Conservation (phyloP, 106 monocot genomes). For the Chionographis japonica region DNA sequence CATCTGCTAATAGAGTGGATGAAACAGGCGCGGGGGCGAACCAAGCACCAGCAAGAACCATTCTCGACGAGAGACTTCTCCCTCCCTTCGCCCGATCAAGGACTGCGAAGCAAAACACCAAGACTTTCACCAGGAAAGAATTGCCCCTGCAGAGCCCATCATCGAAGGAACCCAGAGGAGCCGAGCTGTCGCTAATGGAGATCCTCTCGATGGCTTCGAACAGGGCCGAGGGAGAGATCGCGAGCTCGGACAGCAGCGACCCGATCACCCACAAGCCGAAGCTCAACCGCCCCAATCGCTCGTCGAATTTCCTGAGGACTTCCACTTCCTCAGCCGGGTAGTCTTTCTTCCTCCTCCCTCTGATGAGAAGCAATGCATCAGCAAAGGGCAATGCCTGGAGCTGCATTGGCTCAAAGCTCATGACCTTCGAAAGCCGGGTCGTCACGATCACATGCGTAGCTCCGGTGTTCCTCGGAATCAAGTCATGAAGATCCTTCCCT, state of each 20-base stretch:
- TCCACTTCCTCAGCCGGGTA: constrained; percentile 45
- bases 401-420: constrained; percentile 71
- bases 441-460: constrained; percentile 81
- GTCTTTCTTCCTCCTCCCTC: constrained; percentile 59
- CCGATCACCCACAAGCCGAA: constrained; percentile 59
- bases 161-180: constrained; percentile 14
- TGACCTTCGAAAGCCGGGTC: constrained; percentile 56
- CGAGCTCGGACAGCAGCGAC: constrained; percentile 56
- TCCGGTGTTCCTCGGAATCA: constrained; percentile 88
- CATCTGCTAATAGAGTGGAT: constrained; percentile 38
- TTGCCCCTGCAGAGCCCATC: constrained; percentile 47
- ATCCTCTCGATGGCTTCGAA: constrained; percentile 57
- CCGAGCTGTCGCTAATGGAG: constrained; percentile 21
- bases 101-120: constrained; percentile 47
- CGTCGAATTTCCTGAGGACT: constrained; percentile 42
- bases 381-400: constrained; percentile 47
- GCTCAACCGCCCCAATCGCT: constrained; percentile 52
- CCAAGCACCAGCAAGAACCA: constrained; percentile 53
- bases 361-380: constrained; percentile 55
- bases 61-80: constrained; percentile 35
- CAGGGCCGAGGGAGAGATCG: constrained; percentile 48
- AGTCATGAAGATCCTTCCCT: constrained; percentile 86
- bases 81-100: constrained; percentile 34
- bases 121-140: constrained; percentile 42
- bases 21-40: constrained; percentile 60